Conservation (phyloP, 129 eudicot species). For the Chrysanthemum seticuspe region DNA sequence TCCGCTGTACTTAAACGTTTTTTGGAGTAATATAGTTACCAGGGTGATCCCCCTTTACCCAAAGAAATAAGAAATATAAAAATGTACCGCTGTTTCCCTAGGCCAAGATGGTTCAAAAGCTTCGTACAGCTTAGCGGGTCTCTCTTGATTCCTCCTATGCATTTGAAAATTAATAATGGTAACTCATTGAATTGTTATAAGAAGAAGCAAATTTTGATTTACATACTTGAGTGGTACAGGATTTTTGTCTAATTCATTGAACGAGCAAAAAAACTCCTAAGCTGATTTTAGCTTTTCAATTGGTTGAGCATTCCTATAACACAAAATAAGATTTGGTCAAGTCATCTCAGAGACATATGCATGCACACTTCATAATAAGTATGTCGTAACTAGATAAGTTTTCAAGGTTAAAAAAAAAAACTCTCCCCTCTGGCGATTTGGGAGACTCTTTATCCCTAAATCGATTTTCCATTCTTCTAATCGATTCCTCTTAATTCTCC, state of each 20-base stretch:
- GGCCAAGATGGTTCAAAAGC: constrained; percentile 81
- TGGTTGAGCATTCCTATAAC: constrained; percentile 81
- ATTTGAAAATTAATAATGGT: not conserved
- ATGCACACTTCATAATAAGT: not conserved
- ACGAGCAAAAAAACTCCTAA: constrained; percentile 69
- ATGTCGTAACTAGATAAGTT: too few relatives aligned
- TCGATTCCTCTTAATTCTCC: too few relatives aligned
- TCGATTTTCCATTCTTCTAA: too few relatives aligned
- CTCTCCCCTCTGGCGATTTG: too few relatives aligned
- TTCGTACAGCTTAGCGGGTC: constrained; percentile 50
- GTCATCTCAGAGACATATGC: not conserved
- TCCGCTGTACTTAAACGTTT: too few relatives aligned
- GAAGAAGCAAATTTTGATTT: not conserved
- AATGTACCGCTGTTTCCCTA: constrained; percentile 52
- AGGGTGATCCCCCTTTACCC: too few relatives aligned
- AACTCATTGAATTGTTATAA: not conserved
- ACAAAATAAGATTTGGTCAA: not conserved
- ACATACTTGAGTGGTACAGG: constrained; percentile 27
- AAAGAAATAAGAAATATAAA: not conserved
- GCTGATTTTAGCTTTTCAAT: constrained; percentile 72
- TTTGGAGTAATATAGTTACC: too few relatives aligned
- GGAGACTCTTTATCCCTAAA: too few relatives aligned
- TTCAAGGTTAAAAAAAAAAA: too few relatives aligned
- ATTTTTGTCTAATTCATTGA: constrained; percentile 65
- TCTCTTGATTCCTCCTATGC: constrained; percentile 65